Conservation (phyloP, 495 filamentous ascomycete genomes). For the Lepidopterella palustris region DNA sequence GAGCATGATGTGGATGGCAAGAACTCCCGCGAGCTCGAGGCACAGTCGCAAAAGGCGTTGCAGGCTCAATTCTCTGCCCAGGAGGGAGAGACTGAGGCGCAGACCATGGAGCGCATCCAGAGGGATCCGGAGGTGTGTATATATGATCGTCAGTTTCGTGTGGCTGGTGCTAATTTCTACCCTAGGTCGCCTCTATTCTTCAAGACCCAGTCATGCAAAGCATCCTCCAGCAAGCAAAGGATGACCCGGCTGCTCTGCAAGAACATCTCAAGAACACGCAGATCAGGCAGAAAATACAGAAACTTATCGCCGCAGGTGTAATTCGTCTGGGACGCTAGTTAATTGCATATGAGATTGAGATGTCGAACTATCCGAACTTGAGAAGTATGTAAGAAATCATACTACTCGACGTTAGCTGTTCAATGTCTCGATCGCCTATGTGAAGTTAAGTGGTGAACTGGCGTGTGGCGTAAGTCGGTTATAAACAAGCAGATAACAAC, state of each 20-base stretch:
- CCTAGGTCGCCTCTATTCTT: slow-evolving; percentile 80
- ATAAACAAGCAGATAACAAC: no score
- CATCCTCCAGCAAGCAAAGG: slow-evolving; percentile 93
- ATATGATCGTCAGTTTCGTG: slow-evolving; percentile 33
- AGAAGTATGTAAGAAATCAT: no score
- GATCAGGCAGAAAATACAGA: slow-evolving; percentile 81
- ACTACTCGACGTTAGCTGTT: no score
- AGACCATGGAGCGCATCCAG: slow-evolving; percentile 87
- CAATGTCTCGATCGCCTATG: no score
- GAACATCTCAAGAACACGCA: slow-evolving; percentile 93
- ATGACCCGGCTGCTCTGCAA: slow-evolving; percentile 80
- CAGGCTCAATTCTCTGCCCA: slow-evolving; percentile 79
- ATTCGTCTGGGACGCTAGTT: slow-evolving; percentile 69
- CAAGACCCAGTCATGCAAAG: slow-evolving; percentile 96
- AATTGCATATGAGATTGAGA: no score
- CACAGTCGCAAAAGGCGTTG: slow-evolving; percentile 91
- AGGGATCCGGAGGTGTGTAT: slow-evolving; percentile 94
- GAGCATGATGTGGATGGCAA: slow-evolving; percentile 69
- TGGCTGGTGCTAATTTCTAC: not conserved
- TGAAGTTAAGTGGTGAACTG: no score
- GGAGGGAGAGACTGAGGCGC: slow-evolving; percentile 92
- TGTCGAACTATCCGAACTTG: no score
- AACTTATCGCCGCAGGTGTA: slow-evolving; percentile 85
- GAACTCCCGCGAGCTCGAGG: slow-evolving; percentile 82
- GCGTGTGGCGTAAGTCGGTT: no score